Conservation (phyloP, 108 stramenopile genomes). For the Nitzschia sp. region DNA sequence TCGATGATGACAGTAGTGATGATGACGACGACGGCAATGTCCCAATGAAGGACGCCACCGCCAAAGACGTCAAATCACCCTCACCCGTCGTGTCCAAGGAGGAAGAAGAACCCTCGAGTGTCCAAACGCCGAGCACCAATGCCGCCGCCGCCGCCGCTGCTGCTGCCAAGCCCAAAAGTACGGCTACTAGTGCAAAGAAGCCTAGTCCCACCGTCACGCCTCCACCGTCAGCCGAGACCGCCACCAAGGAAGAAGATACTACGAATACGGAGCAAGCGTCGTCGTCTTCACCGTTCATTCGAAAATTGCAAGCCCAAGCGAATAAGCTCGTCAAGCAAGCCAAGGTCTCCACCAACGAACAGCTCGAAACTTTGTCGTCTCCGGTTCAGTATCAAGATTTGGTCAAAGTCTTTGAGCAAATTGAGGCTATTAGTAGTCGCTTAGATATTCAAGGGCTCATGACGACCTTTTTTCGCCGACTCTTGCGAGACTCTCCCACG, state of each 20-base stretch:
- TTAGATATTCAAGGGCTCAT: slow-evolving; percentile 88
- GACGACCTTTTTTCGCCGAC: slow-evolving; percentile 68
- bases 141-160: neutral
- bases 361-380: neutral
- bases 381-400: slow-evolving; percentile 70
- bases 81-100: too few relatives aligned
- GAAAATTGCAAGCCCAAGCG: slow-evolving; percentile 23
- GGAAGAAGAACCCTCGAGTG: neutral
- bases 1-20: slow-evolving; percentile 12
- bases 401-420: slow-evolving; percentile 64
- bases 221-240: slow-evolving; percentile 29
- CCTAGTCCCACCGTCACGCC: slow-evolving; percentile 11
- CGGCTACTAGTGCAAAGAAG: neutral
- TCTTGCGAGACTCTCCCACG: slow-evolving; percentile 22
- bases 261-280: neutral
- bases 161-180: neutral
- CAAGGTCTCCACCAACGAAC: slow-evolving; percentile 12
- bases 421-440: slow-evolving; percentile 78
- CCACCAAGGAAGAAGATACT: slow-evolving; percentile 16
- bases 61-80: too few relatives aligned
- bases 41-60: neutral
- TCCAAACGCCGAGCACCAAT: neutral
- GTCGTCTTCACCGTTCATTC: neutral
- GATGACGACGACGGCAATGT: neutral
- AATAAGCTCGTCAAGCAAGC: slow-evolving; percentile 24